Conservation (phyloP, 176 grass and related monocot genomes). For the Musa schizocarpa region DNA sequence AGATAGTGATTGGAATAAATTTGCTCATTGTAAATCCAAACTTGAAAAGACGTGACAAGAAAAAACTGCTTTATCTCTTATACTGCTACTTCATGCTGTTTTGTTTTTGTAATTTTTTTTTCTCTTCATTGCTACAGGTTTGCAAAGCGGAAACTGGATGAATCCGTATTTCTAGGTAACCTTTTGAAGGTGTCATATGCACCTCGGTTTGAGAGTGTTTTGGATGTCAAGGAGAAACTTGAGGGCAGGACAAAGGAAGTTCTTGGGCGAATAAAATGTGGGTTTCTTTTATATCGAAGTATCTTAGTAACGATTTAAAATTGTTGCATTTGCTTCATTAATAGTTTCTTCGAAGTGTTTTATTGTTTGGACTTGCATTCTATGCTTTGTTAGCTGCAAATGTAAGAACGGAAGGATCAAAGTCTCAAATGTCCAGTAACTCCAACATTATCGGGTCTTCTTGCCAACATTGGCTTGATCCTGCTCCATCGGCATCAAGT, state of each 20-base stretch:
- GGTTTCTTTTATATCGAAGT: conserved; percentile 13
- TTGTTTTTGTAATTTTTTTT: too few species aligned
- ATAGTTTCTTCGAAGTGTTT: background rate
- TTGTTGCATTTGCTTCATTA: background rate
- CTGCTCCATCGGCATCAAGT: conserved; percentile 26
- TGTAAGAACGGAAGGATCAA: conserved; percentile 34
- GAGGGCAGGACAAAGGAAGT: conserved; percentile 73
- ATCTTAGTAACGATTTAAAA: background rate
- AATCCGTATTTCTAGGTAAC: conserved; percentile 78
- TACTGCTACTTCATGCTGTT: background rate
- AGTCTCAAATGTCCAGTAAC: conserved; percentile 8
- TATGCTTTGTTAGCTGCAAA: conserved; percentile 31
- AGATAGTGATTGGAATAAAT: background rate
- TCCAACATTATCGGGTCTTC: background rate
- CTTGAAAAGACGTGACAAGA: background rate
- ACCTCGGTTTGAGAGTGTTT: conserved; percentile 58
- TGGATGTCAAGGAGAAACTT: conserved; percentile 76
- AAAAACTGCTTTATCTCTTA: background rate
- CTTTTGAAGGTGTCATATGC: conserved; percentile 66
- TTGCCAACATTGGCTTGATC: conserved; percentile 29
- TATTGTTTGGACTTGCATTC: background rate
- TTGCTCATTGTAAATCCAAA: background rate
- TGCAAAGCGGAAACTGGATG: conserved; percentile 86
- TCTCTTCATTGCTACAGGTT: conserved; percentile 41
- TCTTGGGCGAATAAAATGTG: conserved; percentile 55